Evolutionary conservation across 2,329 filamentous ascomycete species (phyloP).

Genomic region (Xylariaceae sp.): DNA sequence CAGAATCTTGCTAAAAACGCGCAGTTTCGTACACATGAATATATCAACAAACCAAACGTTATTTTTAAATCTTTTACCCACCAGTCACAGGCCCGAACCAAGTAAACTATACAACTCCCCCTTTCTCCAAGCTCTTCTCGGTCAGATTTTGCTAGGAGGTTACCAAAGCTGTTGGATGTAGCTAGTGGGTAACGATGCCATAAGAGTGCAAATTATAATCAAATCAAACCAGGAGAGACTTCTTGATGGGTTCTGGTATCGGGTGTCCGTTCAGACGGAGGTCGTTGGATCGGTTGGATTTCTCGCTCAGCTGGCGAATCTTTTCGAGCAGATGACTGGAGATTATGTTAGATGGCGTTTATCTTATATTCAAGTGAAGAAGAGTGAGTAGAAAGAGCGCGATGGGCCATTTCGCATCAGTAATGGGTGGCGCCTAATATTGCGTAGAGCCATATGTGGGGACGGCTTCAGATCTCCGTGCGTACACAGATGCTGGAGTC

Average conservation of each 20-base stretch:
- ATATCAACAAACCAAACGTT: neutral
- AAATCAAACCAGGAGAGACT: constrained; percentile 38
- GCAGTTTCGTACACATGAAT: neutral
- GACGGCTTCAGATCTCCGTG: neutral
- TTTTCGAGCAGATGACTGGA: constrained; percentile 54
- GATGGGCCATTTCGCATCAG: neutral
- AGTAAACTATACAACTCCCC: neutral
- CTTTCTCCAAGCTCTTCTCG: neutral
- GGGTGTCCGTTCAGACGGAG: constrained; percentile 31
- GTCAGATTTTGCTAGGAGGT: neutral
- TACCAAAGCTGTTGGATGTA: neutral
- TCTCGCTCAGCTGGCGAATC: constrained; percentile 45
- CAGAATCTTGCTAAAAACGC: constrained; percentile 3
- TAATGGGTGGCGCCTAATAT: neutral
- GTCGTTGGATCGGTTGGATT: constrained; percentile 33
- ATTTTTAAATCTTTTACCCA: too few species aligned
- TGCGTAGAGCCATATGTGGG: neutral
- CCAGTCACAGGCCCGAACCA: neutral
- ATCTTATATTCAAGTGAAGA: neutral
- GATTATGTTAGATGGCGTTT: constrained; percentile 13
- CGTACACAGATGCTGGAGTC: neutral
- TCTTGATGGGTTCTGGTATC: constrained; percentile 45
- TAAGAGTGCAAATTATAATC: neutral
- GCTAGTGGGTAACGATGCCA: neutral
- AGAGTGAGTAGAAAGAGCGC: neutral